phyloP scores from a whole-genome alignment of 805 yeast genomes.

The Candida boidinii region DNA sequence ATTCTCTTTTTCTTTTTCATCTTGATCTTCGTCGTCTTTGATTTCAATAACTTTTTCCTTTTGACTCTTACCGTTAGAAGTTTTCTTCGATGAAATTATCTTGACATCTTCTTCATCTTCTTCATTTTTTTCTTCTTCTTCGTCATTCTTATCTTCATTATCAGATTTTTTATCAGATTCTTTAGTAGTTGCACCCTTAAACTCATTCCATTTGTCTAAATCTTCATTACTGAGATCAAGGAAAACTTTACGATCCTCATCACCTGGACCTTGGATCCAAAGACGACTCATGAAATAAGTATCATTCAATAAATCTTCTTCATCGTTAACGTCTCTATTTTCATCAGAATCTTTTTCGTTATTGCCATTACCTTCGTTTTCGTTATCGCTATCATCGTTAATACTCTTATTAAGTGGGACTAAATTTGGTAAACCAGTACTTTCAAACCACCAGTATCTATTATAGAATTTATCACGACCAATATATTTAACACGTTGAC shows the following conservation, averaged over 20 bases:
- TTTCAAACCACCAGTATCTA: conserved; percentile 94
- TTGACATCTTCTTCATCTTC: conserved; percentile 1
- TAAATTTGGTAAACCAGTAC: conserved; percentile 62
- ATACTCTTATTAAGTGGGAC: conserved; percentile 10
- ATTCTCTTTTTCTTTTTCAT: not conserved
- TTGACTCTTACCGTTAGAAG: too few species aligned
- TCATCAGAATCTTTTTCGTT: conserved; percentile 20
- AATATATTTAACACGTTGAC: conserved; percentile 64
- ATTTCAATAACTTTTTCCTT: too few species aligned
- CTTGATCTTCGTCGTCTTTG: conserved; percentile 1
- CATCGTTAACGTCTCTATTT: conserved; percentile 10
- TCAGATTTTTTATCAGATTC: not conserved
- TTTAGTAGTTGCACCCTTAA: conserved; percentile 5
- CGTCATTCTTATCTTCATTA: not conserved
- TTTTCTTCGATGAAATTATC: not conserved
- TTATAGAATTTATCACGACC: conserved; percentile 83
- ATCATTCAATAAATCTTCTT: conserved; percentile 36
- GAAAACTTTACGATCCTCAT: conserved; percentile 28
- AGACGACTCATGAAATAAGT: conserved; percentile 73
- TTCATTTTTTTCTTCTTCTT: conserved; percentile 1
- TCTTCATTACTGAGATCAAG: conserved; percentile 30
- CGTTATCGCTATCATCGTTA: too few species aligned
- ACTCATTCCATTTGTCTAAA: conserved; percentile 19
- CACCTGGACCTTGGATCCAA: conserved; percentile 87
- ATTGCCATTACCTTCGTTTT: conserved; percentile 10